phyloP scores from a whole-genome alignment of 352 stramenopile species.

The Globisporangium sylvaticum region DNA sequence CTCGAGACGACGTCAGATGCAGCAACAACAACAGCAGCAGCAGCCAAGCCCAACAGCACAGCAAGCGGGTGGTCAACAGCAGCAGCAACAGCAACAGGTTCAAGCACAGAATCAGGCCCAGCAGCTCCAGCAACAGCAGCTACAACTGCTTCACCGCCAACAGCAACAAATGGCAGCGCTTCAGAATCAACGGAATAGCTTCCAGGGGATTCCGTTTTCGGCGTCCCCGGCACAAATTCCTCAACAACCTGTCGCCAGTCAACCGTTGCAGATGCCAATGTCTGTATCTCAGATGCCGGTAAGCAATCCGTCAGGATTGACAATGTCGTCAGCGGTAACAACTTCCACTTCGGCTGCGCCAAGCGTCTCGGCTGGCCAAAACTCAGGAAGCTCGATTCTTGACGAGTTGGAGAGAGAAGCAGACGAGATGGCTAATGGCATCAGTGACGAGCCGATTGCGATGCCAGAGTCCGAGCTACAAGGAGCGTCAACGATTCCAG shows the following conservation, averaged over 20 bases:
- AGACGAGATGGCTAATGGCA: constrained; percentile 82
- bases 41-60: constrained; percentile 25
- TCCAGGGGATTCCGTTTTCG: constrained; percentile 60
- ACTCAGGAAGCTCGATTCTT: constrained; percentile 67
- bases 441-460: constrained; percentile 75
- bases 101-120: constrained; percentile 30
- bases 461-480: constrained; percentile 84
- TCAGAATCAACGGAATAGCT: constrained; percentile 56
- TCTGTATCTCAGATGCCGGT: constrained; percentile 38
- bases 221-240: constrained; percentile 27
- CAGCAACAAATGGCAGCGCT: constrained; percentile 76
- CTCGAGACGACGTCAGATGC: constrained; percentile 71
- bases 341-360: constrained; percentile 15
- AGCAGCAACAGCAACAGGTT: constrained; percentile 38
- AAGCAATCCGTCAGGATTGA: constrained; percentile 10
- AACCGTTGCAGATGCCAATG: constrained; percentile 58
- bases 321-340: constrained; percentile 20
- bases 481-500: constrained; percentile 14
- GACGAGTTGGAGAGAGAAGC: constrained; percentile 83
- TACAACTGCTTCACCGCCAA: constrained; percentile 52
- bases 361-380: constrained; percentile 19
- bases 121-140: constrained; percentile 50
- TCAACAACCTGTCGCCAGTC: constrained; percentile 29
- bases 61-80: constrained; percentile 14
- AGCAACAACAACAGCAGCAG: constrained; percentile 48